Evolutionary conservation across 2,329 filamentous ascomycete genomes (phyloP).

Genomic region (Talaromyces sp.): DNA sequence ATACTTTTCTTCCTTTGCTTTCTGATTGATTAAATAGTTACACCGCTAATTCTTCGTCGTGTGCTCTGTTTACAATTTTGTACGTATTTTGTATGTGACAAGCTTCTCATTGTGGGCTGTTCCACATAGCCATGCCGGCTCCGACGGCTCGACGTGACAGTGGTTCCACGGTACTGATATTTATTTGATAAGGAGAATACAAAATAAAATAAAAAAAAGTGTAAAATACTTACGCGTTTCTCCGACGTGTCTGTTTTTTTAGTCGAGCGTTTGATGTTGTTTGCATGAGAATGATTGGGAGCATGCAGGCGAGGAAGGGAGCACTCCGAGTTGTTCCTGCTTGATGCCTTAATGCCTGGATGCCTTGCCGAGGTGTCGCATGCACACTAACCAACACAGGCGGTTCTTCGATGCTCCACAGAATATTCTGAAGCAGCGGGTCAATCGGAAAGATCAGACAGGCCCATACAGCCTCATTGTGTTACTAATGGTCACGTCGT

Average conservation of each 20-base stretch:
- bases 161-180: background rate
- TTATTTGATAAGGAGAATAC: background rate
- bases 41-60: background rate
- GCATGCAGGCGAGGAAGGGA: background rate
- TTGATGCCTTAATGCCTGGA: background rate
- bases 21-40: background rate
- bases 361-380: background rate
- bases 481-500: slow-evolving; percentile 1
- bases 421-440: slow-evolving; percentile 4
- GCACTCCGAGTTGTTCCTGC: background rate
- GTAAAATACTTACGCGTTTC: background rate
- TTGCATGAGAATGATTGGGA: background rate
- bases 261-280: background rate
- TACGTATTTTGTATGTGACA: background rate
- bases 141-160: background rate
- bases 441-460: background rate
- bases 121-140: background rate
- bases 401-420: background rate
- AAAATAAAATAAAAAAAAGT: background rate
- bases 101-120: background rate
- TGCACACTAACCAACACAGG: background rate
- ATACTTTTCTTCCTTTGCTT: background rate
- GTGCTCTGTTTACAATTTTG: background rate
- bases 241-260: background rate
- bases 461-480: background rate